Conservation (phyloP, 139 green algal species). For the Zygnema cylindricum region DNA sequence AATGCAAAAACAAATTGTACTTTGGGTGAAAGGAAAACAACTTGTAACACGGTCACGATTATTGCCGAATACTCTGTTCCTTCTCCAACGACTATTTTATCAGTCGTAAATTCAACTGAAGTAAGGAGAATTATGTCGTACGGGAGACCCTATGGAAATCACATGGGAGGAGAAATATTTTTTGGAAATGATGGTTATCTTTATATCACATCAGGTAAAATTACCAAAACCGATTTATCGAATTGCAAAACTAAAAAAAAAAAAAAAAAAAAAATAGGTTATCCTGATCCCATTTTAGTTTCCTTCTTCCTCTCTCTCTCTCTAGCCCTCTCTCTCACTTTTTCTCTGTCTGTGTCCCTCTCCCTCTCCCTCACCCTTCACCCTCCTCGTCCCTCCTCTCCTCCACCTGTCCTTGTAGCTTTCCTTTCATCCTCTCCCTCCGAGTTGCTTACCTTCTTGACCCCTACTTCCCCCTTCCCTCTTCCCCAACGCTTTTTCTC, state of each 20-base stretch:
- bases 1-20: slow-evolving; percentile 17
- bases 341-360: no score
- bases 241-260: no score
- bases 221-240: no score
- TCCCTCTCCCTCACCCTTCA: no score
- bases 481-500: background rate
- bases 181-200: slow-evolving; percentile 42
- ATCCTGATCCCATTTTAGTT: background rate
- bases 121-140: slow-evolving; percentile 16
- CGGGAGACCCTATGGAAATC: slow-evolving; percentile 10
- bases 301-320: no score
- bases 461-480: no score
- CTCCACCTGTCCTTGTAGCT: no score
- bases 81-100: background rate
- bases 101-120: background rate
- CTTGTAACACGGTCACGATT: slow-evolving; percentile 23
- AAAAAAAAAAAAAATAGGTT: background rate
- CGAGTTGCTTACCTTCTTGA: no score
- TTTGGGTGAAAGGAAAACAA: background rate
- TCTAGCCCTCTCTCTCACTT: no score
- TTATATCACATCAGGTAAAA: slow-evolving; percentile 38
- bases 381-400: no score
- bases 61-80: slow-evolving; percentile 20
- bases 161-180: slow-evolving; percentile 44
- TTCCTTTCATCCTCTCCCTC: no score